These are phyloP conservation scores for Phaeosphaeria sp. DNA, from an alignment of 2,329 filamentous ascomycete genomes.

Conservation along the genomic window DNA sequence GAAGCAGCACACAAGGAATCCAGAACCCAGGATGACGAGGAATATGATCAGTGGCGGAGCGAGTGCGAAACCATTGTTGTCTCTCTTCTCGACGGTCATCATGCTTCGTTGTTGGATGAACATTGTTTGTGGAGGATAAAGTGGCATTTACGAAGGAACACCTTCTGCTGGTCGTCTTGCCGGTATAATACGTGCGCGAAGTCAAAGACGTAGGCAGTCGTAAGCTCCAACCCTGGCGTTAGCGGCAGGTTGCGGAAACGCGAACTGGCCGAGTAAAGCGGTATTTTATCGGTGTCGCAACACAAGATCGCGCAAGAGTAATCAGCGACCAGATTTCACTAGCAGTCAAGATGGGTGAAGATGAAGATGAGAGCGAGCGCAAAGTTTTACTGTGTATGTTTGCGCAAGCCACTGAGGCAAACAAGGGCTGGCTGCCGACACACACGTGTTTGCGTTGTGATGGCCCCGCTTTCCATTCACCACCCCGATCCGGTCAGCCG, in stretches of 20 bases:
- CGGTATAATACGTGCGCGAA: not conserved
- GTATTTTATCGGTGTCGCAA: not conserved
- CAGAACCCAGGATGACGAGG: constrained; percentile 37
- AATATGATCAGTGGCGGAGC: constrained; percentile 36
- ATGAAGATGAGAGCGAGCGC: not conserved
- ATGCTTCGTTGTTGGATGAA: not conserved
- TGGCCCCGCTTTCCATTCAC: not conserved
- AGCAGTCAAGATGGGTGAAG: not conserved
- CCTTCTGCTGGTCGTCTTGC: not conserved
- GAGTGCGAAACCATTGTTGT: constrained; percentile 37
- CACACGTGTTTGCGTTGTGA: not conserved
- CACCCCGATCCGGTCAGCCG: not conserved
- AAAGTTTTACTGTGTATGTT: not conserved
- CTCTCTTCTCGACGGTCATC: constrained; percentile 27
- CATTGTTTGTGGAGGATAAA: constrained; percentile 1
- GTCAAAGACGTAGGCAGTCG: not conserved
- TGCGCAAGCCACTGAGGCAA: not conserved
- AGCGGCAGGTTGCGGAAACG: not conserved
- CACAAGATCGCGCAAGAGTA: not conserved
- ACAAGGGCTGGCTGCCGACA: not conserved
- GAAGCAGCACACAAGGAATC: constrained; percentile 23
- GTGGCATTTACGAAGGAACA: not conserved
- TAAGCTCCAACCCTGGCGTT: constrained; percentile 1
- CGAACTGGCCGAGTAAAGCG: not conserved
- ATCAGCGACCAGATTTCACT: not conserved